These are phyloP conservation scores for Taxawa tesnikishii DNA, from an alignment of 2,329 filamentous ascomycete species.

Conservation along the genomic window DNA sequence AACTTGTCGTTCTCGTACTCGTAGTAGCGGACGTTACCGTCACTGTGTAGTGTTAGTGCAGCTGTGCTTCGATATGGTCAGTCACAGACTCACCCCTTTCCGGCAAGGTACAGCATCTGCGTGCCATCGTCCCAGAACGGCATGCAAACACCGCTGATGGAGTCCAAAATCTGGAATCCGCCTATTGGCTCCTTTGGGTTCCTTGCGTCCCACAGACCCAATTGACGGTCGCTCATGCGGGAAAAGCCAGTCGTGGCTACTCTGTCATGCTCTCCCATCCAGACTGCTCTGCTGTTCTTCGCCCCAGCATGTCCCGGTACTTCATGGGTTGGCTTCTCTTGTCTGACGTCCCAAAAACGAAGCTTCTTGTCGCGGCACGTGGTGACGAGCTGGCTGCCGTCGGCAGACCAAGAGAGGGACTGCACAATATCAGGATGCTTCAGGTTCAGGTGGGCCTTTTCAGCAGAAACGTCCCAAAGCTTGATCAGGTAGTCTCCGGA, in stretches of 20 bases:
- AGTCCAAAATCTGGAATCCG: constrained; percentile 82
- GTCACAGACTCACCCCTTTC: constrained; percentile 64
- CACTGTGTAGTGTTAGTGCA: constrained; percentile 39
- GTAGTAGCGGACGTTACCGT: constrained; percentile 98
- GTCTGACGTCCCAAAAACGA: constrained; percentile 91
- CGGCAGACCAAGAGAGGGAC: constrained; percentile 89
- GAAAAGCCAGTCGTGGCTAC: constrained; percentile 96
- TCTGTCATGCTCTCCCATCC: constrained; percentile 94
- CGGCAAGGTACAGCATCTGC: constrained; percentile 88
- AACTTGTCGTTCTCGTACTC: constrained; percentile 99
- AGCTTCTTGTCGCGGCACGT: constrained; percentile 98
- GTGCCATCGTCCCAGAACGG: constrained; percentile 99
- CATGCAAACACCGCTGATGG: constrained; percentile 96
- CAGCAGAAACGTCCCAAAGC: constrained; percentile 83
- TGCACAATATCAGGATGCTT: constrained; percentile 89
- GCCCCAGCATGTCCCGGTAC: constrained; percentile 77
- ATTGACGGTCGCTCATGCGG: constrained; percentile 92
- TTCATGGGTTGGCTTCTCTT: constrained; percentile 79
- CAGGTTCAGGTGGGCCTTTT: constrained; percentile 60
- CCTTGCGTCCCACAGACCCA: constrained; percentile 90
- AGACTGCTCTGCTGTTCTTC: constrained; percentile 94
- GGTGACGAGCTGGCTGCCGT: constrained; percentile 74
- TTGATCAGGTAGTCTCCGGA: constrained; percentile 94
- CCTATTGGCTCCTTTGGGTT: constrained; percentile 69
- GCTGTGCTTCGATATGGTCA: background rate